phyloP scores from a whole-genome alignment of 257 asterid species.

The Lavandula angustifolia region DNA sequence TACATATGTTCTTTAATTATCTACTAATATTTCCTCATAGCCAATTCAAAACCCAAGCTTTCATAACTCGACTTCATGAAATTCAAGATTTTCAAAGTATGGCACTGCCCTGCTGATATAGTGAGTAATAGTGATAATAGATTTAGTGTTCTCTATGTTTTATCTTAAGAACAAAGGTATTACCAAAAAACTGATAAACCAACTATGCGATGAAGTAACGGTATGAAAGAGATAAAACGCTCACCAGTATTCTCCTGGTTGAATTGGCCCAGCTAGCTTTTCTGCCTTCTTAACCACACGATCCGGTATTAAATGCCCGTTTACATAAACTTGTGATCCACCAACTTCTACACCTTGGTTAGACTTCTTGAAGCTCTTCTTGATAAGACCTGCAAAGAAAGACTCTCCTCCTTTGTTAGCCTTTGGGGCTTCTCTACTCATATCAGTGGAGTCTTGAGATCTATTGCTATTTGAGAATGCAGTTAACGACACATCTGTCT shows the following conservation, averaged over 20 bases:
- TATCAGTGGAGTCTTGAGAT: constrained; percentile 62
- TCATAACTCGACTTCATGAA: not conserved
- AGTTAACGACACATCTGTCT: constrained; percentile 64
- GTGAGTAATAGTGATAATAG: constrained; percentile 1
- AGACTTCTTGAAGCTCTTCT: constrained; percentile 61
- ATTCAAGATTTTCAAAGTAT: not conserved
- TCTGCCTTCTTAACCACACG: constrained; percentile 86
- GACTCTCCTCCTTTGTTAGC: constrained; percentile 69
- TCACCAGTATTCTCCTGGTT: constrained; percentile 91
- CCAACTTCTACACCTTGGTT: constrained; percentile 51
- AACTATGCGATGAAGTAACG: constrained; percentile 7
- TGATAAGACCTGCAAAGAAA: constrained; percentile 65
- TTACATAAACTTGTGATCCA: constrained; percentile 59
- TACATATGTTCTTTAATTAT: constrained; percentile 9
- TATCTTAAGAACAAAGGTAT: not conserved
- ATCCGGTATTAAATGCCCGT: constrained; percentile 69
- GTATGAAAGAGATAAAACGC: constrained; percentile 27
- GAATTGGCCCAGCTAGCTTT: constrained; percentile 83
- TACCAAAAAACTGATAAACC: not conserved
- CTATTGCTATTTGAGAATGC: constrained; percentile 52
- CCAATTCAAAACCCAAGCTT: not conserved
- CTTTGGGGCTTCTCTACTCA: constrained; percentile 54
- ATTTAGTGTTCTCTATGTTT: no score
- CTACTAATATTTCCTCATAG: constrained; percentile 2
- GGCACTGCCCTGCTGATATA: not conserved